Conservation (phyloP, 305 asterid species). For the Rubia tinctorum region DNA sequence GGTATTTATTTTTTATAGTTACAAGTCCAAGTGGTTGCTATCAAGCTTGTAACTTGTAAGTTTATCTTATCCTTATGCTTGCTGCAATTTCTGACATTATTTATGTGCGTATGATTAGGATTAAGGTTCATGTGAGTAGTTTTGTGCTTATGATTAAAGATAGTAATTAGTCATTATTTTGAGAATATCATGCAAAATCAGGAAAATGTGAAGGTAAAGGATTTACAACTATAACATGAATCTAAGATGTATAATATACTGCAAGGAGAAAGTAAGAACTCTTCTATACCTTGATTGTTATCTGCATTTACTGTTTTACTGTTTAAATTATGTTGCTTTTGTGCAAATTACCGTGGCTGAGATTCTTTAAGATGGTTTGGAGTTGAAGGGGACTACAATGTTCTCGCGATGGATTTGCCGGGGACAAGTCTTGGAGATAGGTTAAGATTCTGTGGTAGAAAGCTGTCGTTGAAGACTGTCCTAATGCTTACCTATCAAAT, state of each 20-base stretch:
- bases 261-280: conserved; percentile 83
- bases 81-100: neutral
- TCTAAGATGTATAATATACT: conserved; percentile 76
- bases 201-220: conserved; percentile 86
- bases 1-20: too few species aligned
- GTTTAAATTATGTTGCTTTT: conserved; percentile 3
- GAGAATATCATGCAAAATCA: conserved; percentile 23
- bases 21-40: conserved; percentile 91
- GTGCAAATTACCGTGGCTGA: conserved; percentile 52
- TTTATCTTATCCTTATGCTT: neutral
- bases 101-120: neutral
- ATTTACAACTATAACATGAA: conserved; percentile 71
- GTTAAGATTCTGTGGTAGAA: conserved; percentile 78
- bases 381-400: conserved; percentile 88
- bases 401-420: conserved; percentile 84
- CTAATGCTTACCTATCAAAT: conserved; percentile 95
- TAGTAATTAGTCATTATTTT: too few species aligned
- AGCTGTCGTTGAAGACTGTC: conserved; percentile 82
- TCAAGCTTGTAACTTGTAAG: conserved; percentile 83
- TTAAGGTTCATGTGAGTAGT: neutral
- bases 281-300: conserved; percentile 17
- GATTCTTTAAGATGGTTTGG: conserved; percentile 77
- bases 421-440: conserved; percentile 96
- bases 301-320: conserved; percentile 13
- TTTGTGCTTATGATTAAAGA: too few species aligned